These are phyloP conservation scores for Neodidymelliopsis sp. DNA, from an alignment of 2,329 filamentous ascomycete genomes.

Conservation along the genomic window DNA sequence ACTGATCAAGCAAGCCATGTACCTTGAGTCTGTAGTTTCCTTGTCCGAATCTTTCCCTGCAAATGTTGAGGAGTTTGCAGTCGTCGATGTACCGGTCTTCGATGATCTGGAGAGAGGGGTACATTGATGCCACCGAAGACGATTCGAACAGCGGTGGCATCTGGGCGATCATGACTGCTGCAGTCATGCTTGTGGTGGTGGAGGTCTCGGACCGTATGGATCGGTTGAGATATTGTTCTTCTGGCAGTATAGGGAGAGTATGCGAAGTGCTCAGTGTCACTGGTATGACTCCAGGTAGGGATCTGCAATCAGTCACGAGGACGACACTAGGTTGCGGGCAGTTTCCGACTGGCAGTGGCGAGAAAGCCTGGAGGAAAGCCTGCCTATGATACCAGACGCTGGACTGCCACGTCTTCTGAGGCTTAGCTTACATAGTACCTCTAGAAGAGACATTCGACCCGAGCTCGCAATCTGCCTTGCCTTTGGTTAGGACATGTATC, in stretches of 20 bases:
- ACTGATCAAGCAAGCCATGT: neutral
- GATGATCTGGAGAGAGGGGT: constrained; percentile 22
- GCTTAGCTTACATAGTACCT: neutral
- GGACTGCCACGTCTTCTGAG: neutral
- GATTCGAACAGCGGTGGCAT: neutral
- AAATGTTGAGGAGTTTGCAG: constrained; percentile 22
- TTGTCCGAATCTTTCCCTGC: constrained; percentile 17
- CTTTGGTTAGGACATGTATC: neutral
- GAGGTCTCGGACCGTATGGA: too few relatives aligned
- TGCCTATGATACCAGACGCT: neutral
- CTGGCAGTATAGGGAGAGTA: too few relatives aligned
- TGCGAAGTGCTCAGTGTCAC: too few relatives aligned
- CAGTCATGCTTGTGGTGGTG: neutral
- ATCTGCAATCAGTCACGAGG: neutral
- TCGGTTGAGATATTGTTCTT: too few relatives aligned
- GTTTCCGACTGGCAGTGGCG: neutral
- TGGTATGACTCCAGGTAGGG: neutral
- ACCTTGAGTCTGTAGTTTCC: constrained; percentile 22
- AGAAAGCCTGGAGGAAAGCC: neutral
- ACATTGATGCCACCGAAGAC: neutral
- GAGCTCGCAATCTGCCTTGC: neutral
- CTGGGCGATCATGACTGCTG: neutral
- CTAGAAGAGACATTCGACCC: neutral
- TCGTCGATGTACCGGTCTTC: constrained; percentile 30
- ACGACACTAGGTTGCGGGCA: too few relatives aligned